These are phyloP conservation scores for Plasmodium knowlesi DNA, from an alignment of 169 alveolate genomes.

Conservation along the genomic window DNA sequence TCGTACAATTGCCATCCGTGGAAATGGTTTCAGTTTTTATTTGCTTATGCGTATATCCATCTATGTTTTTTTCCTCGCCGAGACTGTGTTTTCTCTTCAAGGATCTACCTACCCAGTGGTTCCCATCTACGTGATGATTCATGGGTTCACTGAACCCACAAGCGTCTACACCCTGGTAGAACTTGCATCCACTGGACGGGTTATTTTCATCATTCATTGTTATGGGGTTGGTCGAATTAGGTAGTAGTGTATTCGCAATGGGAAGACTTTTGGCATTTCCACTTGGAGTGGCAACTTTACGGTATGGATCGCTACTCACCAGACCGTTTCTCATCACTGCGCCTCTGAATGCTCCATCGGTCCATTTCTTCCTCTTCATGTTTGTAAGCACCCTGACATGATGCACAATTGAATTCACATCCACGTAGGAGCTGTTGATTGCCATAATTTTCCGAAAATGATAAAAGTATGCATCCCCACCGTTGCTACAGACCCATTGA, in stretches of 20 bases:
- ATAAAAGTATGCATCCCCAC: constrained; percentile 21
- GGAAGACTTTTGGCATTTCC: background rate
- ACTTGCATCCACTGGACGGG: background rate
- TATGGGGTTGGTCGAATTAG: background rate
- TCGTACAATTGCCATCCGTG: background rate
- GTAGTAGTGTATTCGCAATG: background rate
- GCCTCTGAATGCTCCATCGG: background rate
- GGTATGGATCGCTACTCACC: background rate
- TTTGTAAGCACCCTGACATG: background rate
- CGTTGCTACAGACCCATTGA: background rate
- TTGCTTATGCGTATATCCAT: constrained; percentile 7
- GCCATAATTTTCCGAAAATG: constrained; percentile 47
- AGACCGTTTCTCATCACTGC: background rate
- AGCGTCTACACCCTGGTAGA: background rate
- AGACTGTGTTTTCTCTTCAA: constrained; percentile 19
- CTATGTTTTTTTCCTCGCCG: background rate
- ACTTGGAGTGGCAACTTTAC: background rate
- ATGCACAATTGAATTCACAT: constrained; percentile 4
- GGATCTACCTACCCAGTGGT: background rate
- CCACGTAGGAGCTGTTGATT: constrained; percentile 18
- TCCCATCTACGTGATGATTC: background rate
- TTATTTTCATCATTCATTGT: background rate
- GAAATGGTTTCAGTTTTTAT: constrained; percentile 1
- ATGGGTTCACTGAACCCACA: background rate
- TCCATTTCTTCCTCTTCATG: background rate